These are phyloP conservation scores for Aspergillus hiratsukae DNA, from an alignment of 2,329 filamentous ascomycete genomes.

Conservation along the genomic window DNA sequence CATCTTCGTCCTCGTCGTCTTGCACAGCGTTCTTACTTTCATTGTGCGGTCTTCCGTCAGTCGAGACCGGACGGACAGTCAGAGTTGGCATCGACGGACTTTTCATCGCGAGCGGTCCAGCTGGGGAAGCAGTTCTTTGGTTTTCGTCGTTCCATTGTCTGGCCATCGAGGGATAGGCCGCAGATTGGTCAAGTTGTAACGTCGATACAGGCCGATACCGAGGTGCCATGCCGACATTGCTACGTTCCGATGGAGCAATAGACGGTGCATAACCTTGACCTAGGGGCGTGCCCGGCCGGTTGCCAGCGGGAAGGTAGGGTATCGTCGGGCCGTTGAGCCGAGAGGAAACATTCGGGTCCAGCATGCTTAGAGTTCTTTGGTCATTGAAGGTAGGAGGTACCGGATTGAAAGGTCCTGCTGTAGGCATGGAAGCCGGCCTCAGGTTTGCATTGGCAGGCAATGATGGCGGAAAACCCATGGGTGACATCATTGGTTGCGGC, in stretches of 20 bases:
- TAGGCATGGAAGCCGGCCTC: constrained; percentile 48
- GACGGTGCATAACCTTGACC: constrained; percentile 68
- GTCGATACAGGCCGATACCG: constrained; percentile 87
- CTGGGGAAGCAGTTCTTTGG: constrained; percentile 18
- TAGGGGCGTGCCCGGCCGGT: constrained; percentile 20
- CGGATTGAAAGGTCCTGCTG: constrained; percentile 21
- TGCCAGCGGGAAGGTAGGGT: constrained; percentile 26
- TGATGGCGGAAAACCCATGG: constrained; percentile 24
- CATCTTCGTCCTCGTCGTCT: constrained; percentile 47
- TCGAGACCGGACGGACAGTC: constrained; percentile 27
- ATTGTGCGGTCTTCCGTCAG: constrained; percentile 13
- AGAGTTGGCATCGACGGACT: constrained; percentile 24
- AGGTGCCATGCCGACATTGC: constrained; percentile 83
- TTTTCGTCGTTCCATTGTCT: constrained; percentile 37
- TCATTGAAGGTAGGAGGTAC: constrained; percentile 18
- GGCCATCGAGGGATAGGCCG: constrained; percentile 29
- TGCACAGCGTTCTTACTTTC: constrained; percentile 15
- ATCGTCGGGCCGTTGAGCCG: constrained; percentile 35
- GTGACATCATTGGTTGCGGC: constrained; percentile 26
- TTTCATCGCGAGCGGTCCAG: constrained; percentile 23
- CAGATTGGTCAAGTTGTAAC: constrained; percentile 39
- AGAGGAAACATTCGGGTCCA: constrained; percentile 57
- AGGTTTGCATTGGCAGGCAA: constrained; percentile 24
- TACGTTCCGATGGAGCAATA: constrained; percentile 92
- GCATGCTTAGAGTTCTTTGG: constrained; percentile 75